A percentile compares a stretch with the other conserved stretches of the same genome.
Conservation (phyloP, 257 asterid species). For the Anisodus tanguticus region DNA sequence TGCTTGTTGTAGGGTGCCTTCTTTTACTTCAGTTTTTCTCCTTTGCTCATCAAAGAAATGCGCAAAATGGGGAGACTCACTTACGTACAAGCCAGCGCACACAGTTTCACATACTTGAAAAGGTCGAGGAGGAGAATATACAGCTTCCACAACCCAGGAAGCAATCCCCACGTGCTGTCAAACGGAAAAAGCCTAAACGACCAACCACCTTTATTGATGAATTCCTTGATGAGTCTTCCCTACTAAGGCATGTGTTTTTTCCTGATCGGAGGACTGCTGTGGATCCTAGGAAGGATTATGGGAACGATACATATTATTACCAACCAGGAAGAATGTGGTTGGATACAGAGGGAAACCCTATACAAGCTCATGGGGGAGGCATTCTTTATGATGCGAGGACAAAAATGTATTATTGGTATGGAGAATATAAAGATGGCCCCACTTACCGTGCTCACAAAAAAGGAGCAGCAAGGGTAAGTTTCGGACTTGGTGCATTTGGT, state of each 20-base stretch:
- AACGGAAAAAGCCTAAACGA: slow-evolving; percentile 69
- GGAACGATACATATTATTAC: slow-evolving; percentile 59
- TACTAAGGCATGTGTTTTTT: slow-evolving; percentile 72
- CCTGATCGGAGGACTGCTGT: slow-evolving; percentile 62
- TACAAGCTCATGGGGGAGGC: slow-evolving; percentile 99
- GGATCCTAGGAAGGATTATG: slow-evolving; percentile 59
- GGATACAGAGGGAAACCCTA: slow-evolving; percentile 91
- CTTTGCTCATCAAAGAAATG: slow-evolving; percentile 46
- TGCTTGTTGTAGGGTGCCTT: slow-evolving; percentile 56
- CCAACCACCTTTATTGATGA: slow-evolving; percentile 73
- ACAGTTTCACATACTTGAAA: slow-evolving; percentile 61
- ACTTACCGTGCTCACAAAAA: slow-evolving; percentile 90
- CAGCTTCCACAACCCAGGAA: slow-evolving; percentile 74
- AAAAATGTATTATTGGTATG: slow-evolving; percentile 88
- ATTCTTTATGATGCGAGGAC: slow-evolving; percentile 69
- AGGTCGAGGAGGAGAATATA: slow-evolving; percentile 78
- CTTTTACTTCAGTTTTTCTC: slow-evolving; percentile 64
- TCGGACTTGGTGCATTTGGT: not conserved
- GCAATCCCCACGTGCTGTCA: slow-evolving; percentile 85
- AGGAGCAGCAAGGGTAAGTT: slow-evolving; percentile 94
- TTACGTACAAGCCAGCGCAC: slow-evolving; percentile 40
- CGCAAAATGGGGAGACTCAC: slow-evolving; percentile 40
- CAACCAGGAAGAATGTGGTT: slow-evolving; percentile 88
- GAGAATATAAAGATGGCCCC: slow-evolving; percentile 96
- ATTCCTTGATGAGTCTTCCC: slow-evolving; percentile 88